Percentiles rank a stretch among this genome's conserved stretches.
Evolutionary conservation across 352 stramenopile genomes (phyloP).

Genomic region (Discostella stelligera): DNA sequence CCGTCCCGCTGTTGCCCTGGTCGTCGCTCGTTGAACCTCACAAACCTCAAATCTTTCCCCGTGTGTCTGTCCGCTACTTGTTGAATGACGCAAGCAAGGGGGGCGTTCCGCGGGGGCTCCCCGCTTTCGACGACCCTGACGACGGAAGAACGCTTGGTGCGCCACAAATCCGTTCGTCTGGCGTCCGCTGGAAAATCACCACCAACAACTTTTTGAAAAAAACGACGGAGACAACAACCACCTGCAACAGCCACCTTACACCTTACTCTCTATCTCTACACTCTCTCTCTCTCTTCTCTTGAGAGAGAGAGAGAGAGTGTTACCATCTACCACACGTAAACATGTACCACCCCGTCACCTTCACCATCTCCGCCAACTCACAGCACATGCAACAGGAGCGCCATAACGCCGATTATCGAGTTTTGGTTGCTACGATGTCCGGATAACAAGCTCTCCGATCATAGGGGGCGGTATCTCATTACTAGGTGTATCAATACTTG

Average conservation of each 20-base stretch:
- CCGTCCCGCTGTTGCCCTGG: too few species aligned
- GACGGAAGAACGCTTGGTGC: neutral
- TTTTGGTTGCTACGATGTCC: neutral
- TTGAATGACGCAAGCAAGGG: neutral
- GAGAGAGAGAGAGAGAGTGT: too few species aligned
- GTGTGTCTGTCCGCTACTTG: neutral
- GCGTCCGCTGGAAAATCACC: too few species aligned
- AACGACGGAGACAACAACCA: too few species aligned
- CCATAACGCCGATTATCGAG: neutral
- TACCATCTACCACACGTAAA: too few species aligned
- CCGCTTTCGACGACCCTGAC: neutral
- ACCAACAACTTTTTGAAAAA: too few species aligned
- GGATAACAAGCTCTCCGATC: constrained; percentile 10
- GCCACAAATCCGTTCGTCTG: too few species aligned
- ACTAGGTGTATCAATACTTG: constrained; percentile 22
- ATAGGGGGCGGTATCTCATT: neutral
- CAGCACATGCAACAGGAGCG: neutral
- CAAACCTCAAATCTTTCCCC: neutral
- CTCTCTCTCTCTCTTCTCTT: too few species aligned
- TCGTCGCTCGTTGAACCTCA: neutral
- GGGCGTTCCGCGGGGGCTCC: too few species aligned
- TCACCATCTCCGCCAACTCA: neutral
- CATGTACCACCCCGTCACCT: neutral
- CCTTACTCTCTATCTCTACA: too few species aligned
- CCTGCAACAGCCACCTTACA: too few species aligned